These are phyloP conservation scores for Mucor lusitanicus DNA, from an alignment of 371 early-diverging fungal species.

Conservation along the genomic window DNA sequence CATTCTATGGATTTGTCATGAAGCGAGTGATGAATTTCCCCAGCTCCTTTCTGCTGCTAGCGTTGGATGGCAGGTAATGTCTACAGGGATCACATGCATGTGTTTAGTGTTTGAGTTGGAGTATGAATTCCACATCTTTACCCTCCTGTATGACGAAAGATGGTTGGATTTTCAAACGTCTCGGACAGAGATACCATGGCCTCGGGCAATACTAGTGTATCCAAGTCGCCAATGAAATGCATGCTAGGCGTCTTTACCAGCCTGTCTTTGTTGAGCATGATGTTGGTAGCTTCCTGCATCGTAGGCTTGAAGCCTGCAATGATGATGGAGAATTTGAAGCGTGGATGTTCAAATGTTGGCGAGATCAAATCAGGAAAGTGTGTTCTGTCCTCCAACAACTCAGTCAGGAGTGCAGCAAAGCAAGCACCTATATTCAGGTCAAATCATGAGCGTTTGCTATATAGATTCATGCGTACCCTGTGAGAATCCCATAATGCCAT, in stretches of 20 bases:
- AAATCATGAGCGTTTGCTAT: not conserved
- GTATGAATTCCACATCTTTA: conserved; percentile 9
- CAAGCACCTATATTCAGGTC: conserved; percentile 35
- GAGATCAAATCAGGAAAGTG: conserved; percentile 23
- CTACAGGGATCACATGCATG: conserved; percentile 4
- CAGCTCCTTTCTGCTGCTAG: conserved; percentile 20
- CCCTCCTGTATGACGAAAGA: conserved; percentile 48
- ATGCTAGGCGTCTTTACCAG: conserved; percentile 51
- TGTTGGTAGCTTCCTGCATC: conserved; percentile 24
- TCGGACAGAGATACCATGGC: conserved; percentile 29
- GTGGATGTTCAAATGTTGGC: conserved; percentile 29
- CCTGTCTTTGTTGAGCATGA: conserved; percentile 3
- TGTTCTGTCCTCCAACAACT: conserved; percentile 32
- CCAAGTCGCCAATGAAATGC: conserved; percentile 62
- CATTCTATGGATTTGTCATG: not conserved
- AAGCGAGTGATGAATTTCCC: conserved; percentile 8
- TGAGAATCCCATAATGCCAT: conserved; percentile 70
- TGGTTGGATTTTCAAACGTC: conserved; percentile 27
- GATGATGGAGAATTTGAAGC: conserved; percentile 55
- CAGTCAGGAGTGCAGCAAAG: conserved; percentile 57
- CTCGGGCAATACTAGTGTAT: conserved; percentile 46
- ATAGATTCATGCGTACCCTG: conserved; percentile 43
- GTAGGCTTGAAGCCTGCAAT: conserved; percentile 59
- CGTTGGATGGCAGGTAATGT: conserved; percentile 20
- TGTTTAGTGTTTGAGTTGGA: not conserved